Base-by-base conservation (phyloP, 2,329 filamentous ascomycete species). In the Ophiostoma pallidulum region DNA sequence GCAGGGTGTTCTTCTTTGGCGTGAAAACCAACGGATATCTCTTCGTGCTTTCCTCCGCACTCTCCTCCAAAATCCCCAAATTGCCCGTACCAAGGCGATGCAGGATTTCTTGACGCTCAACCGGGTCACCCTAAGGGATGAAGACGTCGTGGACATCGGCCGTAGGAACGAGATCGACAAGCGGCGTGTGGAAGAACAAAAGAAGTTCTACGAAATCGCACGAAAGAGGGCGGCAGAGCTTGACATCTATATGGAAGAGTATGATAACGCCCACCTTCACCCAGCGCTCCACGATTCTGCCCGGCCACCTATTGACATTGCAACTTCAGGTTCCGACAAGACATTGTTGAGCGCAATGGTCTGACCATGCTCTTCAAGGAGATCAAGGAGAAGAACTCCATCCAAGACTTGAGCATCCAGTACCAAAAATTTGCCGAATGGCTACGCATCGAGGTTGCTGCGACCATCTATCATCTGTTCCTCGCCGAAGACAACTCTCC, bases 351-450 rank as follows among this genome's bases (percentile, higher is more conserved):
- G 58, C 68, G 68, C 51, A 88, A 96, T 63, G 92, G 92, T 8
- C 75, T 98, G 35, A 94, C 91, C 0, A 91, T 86, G 62, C 75
- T 98, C 1, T 97, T 98, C 66, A 77, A 84, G 49, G 92, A 97
- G 62, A 94, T 98, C 64, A 86, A 85, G 58, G 82, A 89, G 48
- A 97, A 97, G 69, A 75, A 86, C 51, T 88, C 78, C 4, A 91
- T 98, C 45, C 77, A 80, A 54, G 88, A 96, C 56, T 75, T 98
- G 45, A 94, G 87, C 60, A 83, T 94, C 10, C 90, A 97, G 63
- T 97, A 97, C 64, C 86, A 92, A 60, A 98, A 97, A 63, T 97
- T 98, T 62, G 91, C 91, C 16, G 92, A 98, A 64, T 98, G 92
- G 92, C 71, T 97, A 43, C 83, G 92, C 33, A 98, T 98, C 59